Evolutionary conservation across 176 grass and related monocot species (phyloP).

Genomic region (Thinopyrum elongatum): DNA sequence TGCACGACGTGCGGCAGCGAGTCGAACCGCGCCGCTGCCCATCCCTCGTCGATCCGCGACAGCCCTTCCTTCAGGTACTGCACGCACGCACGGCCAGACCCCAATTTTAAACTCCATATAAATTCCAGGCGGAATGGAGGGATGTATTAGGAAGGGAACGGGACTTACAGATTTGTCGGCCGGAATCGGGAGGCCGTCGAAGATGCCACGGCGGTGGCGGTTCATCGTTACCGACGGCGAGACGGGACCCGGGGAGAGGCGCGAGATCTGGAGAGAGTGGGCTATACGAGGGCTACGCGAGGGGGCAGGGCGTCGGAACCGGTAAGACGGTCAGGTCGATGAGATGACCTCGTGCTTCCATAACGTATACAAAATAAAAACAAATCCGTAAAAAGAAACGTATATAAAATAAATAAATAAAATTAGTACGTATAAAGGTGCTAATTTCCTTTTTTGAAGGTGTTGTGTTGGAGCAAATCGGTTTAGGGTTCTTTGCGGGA

Average conservation of each 20-base stretch:
- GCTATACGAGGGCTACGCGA: too few relatives aligned
- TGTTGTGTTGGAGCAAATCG: too few relatives aligned
- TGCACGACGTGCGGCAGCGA: conserved; percentile 95
- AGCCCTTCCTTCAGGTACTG: conserved; percentile 92
- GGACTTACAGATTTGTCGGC: conserved; percentile 74
- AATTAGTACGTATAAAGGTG: too few relatives aligned
- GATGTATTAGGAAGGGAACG: background rate
- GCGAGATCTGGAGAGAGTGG: conserved; percentile 26
- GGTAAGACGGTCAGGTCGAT: too few relatives aligned
- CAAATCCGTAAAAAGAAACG: too few relatives aligned
- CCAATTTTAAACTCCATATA: background rate
- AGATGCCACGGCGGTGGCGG: conserved; percentile 65
- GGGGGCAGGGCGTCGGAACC: background rate
- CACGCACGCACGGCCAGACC: background rate
- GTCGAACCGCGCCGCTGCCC: conserved; percentile 89
- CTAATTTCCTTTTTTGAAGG: too few relatives aligned
- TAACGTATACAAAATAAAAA: too few relatives aligned
- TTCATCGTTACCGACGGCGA: conserved; percentile 52
- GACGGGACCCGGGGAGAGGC: background rate
- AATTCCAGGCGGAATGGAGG: background rate
- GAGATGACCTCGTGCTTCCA: too few relatives aligned
- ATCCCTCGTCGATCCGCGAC: conserved; percentile 81
- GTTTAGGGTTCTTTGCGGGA: too few relatives aligned
- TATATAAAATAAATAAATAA: too few relatives aligned
- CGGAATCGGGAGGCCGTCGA: conserved; percentile 89